These are phyloP conservation scores for Penicillium subrubescens DNA, from an alignment of 495 filamentous ascomycete species.

Conservation along the genomic window DNA sequence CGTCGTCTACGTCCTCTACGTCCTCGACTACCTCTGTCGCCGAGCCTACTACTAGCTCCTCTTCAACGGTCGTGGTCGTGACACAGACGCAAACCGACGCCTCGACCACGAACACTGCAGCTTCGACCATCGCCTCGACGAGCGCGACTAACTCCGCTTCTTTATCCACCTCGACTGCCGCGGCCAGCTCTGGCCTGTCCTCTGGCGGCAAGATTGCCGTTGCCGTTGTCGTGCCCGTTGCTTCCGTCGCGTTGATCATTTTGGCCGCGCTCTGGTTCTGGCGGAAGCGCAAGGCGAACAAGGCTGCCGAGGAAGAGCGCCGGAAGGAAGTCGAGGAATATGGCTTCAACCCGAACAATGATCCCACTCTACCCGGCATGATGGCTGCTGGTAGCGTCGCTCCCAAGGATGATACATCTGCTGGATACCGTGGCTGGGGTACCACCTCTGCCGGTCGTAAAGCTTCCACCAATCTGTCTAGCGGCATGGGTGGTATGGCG, in stretches of 20 bases:
- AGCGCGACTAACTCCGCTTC: constrained; percentile 33
- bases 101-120: constrained; percentile 13
- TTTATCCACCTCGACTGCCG: constrained; percentile 25
- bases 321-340: constrained; percentile 97
- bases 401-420: constrained; percentile 66
- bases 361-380: constrained; percentile 73
- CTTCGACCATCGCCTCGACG: constrained; percentile 29
- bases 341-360: constrained; percentile 91
- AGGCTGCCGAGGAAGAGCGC: constrained; percentile 81
- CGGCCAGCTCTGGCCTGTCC: constrained; percentile 48
- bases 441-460: constrained; percentile 82
- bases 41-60: constrained; percentile 4
- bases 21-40: constrained; percentile 13
- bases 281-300: constrained; percentile 81
- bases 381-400: constrained; percentile 46
- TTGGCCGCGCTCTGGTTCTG: constrained; percentile 78
- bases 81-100: constrained; percentile 4
- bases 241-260: constrained; percentile 80
- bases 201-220: constrained; percentile 77
- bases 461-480: constrained; percentile 83
- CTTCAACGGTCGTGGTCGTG: neutral
- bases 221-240: constrained; percentile 92
- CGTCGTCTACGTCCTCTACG: constrained; percentile 29
- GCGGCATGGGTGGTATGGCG: constrained; percentile 67
- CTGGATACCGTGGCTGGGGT: constrained; percentile 94